Conservation (phyloP, 2,329 filamentous ascomycete species). For the Hymenoscyphus fructigenus region DNA sequence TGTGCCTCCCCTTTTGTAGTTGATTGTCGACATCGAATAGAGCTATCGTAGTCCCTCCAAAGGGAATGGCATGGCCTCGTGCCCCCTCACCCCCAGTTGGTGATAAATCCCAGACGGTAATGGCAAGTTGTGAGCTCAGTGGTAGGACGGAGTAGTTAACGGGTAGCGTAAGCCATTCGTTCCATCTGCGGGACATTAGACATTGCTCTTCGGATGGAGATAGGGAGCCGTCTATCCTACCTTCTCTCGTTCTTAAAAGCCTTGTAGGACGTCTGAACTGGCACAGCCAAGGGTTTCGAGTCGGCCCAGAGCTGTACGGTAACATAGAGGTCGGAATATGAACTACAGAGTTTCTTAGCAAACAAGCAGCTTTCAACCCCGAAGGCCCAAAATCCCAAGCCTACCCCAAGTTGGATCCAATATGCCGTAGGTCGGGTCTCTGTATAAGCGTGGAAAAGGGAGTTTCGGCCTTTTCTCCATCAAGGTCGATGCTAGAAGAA, state of each 20-base stretch:
- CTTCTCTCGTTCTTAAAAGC: constrained; percentile 74
- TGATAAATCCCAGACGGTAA: constrained; percentile 94
- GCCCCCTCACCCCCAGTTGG: constrained; percentile 70
- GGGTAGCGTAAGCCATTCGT: constrained; percentile 91
- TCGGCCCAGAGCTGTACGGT: constrained; percentile 94
- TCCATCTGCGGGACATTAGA: constrained; percentile 65
- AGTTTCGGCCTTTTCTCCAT: constrained; percentile 74
- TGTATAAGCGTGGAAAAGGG: constrained; percentile 77
- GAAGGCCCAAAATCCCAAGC: neutral
- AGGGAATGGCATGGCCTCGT: constrained; percentile 79
- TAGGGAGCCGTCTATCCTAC: constrained; percentile 36
- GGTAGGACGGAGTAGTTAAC: constrained; percentile 82
- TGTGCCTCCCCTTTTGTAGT: constrained; percentile 86
- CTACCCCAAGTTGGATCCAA: constrained; percentile 80
- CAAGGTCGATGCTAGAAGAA: constrained; percentile 63
- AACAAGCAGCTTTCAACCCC: constrained; percentile 11
- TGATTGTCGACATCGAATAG: constrained; percentile 94
- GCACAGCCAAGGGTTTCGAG: constrained; percentile 90
- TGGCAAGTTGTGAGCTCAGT: constrained; percentile 77
- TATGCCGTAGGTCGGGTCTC: constrained; percentile 76
- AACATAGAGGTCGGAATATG: constrained; percentile 85
- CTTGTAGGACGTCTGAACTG: constrained; percentile 90
- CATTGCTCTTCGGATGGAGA: neutral
- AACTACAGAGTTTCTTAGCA: constrained; percentile 62
- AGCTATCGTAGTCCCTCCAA: constrained; percentile 87